Evolutionary conservation across 2,329 filamentous ascomycete genomes (phyloP).

Genomic region (Aphanoascus verrucosus): DNA sequence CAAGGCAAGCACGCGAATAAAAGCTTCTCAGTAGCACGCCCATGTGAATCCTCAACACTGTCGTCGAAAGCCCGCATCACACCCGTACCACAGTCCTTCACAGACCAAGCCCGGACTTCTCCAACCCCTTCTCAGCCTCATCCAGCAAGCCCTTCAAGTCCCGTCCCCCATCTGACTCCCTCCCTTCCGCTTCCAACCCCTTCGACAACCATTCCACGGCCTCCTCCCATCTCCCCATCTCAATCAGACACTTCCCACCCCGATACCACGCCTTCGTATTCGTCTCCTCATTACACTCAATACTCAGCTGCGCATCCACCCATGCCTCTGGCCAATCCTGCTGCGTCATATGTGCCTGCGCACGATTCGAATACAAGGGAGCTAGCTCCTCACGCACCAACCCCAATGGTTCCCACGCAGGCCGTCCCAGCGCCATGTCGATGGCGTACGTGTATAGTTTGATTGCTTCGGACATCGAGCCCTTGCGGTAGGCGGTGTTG

Average conservation of each 20-base stretch:
- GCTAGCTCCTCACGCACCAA: conserved; percentile 77
- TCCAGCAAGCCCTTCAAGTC: conserved; percentile 50
- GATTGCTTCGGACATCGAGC: conserved; percentile 61
- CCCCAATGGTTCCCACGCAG: conserved; percentile 76
- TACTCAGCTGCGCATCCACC: conserved; percentile 77
- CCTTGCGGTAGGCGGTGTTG: conserved; percentile 72
- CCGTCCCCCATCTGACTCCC: conserved; percentile 38
- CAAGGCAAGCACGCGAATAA: not conserved
- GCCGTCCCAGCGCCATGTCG: conserved; percentile 73
- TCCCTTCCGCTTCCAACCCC: conserved; percentile 73
- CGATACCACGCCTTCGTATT: conserved; percentile 96
- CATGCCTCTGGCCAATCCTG: conserved; percentile 74
- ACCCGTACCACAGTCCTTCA: not conserved
- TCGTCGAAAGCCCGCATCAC: not conserved
- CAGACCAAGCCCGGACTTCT: conserved; percentile 24
- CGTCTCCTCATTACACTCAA: conserved; percentile 73
- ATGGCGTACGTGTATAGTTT: conserved; percentile 76
- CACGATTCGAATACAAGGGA: conserved; percentile 71
- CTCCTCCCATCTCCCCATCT: conserved; percentile 84
- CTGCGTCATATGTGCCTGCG: conserved; percentile 78
- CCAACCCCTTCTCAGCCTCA: conserved; percentile 53
- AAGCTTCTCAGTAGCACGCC: not conserved
- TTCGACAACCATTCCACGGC: conserved; percentile 65
- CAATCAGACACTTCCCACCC: conserved; percentile 67
- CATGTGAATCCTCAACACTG: not conserved